Percentiles rank a stretch among this genome's conserved stretches.
phyloP scores from a whole-genome alignment of 768 basidiomycete species.

The Pleurotus pulmonarius region DNA sequence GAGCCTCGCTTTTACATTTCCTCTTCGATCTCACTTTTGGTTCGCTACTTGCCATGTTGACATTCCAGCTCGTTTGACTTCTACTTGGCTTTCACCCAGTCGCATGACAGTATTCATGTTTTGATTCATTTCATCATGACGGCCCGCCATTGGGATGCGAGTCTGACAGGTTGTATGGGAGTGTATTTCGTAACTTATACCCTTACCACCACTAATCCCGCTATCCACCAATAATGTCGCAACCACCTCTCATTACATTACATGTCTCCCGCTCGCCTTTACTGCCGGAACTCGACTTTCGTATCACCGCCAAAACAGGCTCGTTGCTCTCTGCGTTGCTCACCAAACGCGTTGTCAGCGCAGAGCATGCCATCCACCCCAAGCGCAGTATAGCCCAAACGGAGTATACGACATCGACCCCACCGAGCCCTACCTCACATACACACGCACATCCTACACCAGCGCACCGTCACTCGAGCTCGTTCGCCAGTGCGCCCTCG shows the following conservation, averaged over 20 bases:
- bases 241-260: conserved; percentile 18
- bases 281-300: conserved; percentile 11
- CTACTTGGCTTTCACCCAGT: too few species aligned
- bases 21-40: too few species aligned
- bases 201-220: neutral
- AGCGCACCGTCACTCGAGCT: conserved; percentile 16
- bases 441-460: conserved; percentile 14
- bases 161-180: neutral
- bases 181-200: neutral
- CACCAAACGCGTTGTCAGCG: conserved; percentile 1
- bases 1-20: too few species aligned
- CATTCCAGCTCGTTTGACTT: too few species aligned
- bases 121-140: too few species aligned
- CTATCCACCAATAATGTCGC: conserved; percentile 11
- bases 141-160: too few species aligned
- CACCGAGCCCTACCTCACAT: neutral
- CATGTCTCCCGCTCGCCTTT: conserved; percentile 26
- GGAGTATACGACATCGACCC: neutral
- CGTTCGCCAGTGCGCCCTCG: neutral
- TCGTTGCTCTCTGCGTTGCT: conserved; percentile 6
- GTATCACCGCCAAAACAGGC: conserved; percentile 8
- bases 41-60: too few species aligned
- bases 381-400: neutral
- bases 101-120: too few species aligned
- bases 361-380: conserved; percentile 7